Conservation (phyloP, 2,329 filamentous ascomycete species). For the Ophiocordyceps camponoti-rufipedis region DNA sequence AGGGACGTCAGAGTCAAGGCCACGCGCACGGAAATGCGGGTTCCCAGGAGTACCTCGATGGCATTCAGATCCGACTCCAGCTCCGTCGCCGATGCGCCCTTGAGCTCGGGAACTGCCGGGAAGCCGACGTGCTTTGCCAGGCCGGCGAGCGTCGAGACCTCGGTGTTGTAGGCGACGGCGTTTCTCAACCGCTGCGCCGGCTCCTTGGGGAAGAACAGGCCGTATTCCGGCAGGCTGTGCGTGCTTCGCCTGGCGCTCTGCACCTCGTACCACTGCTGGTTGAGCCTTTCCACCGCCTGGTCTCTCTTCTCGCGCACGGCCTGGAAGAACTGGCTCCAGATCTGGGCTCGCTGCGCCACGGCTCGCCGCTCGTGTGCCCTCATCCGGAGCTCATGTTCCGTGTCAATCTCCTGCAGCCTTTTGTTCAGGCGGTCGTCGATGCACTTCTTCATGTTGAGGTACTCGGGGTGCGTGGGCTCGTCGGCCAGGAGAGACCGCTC, state of each 20-base stretch:
- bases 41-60: constrained; percentile 47
- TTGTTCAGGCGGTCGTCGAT: constrained; percentile 68
- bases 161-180: constrained; percentile 82
- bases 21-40: constrained; percentile 1
- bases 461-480: constrained; percentile 71
- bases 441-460: constrained; percentile 74
- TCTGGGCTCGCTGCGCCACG: constrained; percentile 66
- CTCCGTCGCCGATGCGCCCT: constrained; percentile 51
- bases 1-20: constrained; percentile 6
- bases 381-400: constrained; percentile 54
- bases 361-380: constrained; percentile 56
- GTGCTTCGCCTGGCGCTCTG: constrained; percentile 75
- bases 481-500: constrained; percentile 41
- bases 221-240: constrained; percentile 64
- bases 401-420: constrained; percentile 59
- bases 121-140: constrained; percentile 93
- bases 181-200: constrained; percentile 64
- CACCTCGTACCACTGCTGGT: constrained; percentile 82
- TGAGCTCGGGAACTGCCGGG: constrained; percentile 78
- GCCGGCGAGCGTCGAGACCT: constrained; percentile 79
- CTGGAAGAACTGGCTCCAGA: constrained; percentile 84
- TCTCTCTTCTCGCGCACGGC: constrained; percentile 70
- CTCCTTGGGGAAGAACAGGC: constrained; percentile 61
- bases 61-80: constrained; percentile 74
- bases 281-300: constrained; percentile 58